A percentile compares a stretch with the other conserved stretches of the same genome.
These are phyloP conservation scores for Paramecium pentaurelia DNA, from an alignment of 73 alveolate genomes.

Conservation along the genomic window DNA sequence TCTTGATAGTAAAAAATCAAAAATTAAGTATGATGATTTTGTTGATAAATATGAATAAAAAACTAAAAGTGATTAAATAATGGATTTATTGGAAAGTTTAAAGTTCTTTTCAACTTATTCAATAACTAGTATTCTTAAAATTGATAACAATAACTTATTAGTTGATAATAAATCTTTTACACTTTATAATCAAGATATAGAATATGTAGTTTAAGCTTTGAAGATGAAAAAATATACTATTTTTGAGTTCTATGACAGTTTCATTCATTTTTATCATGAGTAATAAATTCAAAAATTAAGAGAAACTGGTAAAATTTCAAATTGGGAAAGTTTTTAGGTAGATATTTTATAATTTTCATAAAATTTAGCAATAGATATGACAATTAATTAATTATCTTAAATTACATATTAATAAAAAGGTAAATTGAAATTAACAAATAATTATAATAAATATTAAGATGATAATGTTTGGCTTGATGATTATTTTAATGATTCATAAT, in stretches of 20 bases:
- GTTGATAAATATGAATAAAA: not conserved
- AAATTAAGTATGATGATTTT: not conserved
- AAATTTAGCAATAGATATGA: not conserved
- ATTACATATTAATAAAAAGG: not conserved
- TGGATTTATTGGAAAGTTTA: not conserved
- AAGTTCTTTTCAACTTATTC: not conserved
- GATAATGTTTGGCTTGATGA: not conserved
- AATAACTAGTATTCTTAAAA: not conserved
- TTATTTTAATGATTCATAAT: not conserved
- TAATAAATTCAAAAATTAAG: not conserved
- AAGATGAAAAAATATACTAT: not conserved
- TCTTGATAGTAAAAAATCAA: not conserved
- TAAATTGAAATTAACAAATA: not conserved
- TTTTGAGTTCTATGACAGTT: not conserved
- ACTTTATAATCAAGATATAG: not conserved
- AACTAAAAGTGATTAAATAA: not conserved
- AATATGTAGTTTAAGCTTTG: not conserved
- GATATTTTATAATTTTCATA: not conserved
- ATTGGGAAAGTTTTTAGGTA: not conserved
- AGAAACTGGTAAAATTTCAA: not conserved
- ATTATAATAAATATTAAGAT: not conserved
- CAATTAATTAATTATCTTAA: not conserved
- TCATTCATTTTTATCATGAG: not conserved
- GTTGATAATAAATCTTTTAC: not conserved
- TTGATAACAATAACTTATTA: not conserved